These are phyloP conservation scores for Globisporangium yorkense DNA, from an alignment of 352 stramenopile genomes.

Conservation along the genomic window DNA sequence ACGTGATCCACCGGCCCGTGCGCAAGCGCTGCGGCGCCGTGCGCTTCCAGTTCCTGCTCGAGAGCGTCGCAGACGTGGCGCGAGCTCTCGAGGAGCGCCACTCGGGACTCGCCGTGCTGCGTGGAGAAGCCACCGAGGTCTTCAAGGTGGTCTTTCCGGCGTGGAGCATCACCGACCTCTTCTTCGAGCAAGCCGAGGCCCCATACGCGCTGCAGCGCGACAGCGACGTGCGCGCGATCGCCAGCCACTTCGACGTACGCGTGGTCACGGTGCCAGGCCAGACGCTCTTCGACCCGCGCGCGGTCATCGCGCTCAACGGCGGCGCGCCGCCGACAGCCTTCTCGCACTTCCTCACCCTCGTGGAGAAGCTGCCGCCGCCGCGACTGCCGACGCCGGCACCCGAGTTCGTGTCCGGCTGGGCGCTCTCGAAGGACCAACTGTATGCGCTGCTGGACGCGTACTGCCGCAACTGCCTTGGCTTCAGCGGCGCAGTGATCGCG, in stretches of 20 bases:
- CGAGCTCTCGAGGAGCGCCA: constrained; percentile 23
- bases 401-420: constrained; percentile 14
- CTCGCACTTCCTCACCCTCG: constrained; percentile 47
- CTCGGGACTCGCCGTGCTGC: constrained; percentile 43
- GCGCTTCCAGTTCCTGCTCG: constrained; percentile 90
- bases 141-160: constrained; percentile 39
- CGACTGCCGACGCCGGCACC: constrained; percentile 35
- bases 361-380: constrained; percentile 46
- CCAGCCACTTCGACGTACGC: constrained; percentile 22
- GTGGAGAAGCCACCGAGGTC: constrained; percentile 54
- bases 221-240: constrained; percentile 32
- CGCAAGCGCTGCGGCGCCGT: constrained; percentile 61
- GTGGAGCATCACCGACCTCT: constrained; percentile 64
- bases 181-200: constrained; percentile 58
- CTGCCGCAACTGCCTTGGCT: constrained; percentile 12
- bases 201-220: constrained; percentile 42
- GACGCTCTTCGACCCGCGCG: constrained; percentile 56
- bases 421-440: constrained; percentile 22
- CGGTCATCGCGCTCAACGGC: constrained; percentile 42
- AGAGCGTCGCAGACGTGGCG: constrained; percentile 83
- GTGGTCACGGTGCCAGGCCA: constrained; percentile 32
- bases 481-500: constrained; percentile 17
- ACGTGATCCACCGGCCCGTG: constrained; percentile 78
- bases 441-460: constrained; percentile 24
- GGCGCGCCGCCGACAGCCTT: constrained; percentile 40